Evolutionary conservation across 1,284 basidiomycete genomes (phyloP).

Genomic region (Malassezia furfur): DNA sequence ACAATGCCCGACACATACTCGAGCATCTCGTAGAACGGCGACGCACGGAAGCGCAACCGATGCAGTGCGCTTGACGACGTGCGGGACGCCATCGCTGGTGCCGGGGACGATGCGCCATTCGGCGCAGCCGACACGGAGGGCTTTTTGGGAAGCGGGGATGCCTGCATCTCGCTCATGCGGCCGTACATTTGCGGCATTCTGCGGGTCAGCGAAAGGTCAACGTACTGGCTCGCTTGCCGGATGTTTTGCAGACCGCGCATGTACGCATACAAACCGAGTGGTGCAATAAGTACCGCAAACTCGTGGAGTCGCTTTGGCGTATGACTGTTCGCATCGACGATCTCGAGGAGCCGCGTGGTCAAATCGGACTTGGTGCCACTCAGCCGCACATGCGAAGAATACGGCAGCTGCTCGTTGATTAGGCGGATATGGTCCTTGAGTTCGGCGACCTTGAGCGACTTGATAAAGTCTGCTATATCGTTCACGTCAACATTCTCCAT

Average conservation of each 20-base stretch:
- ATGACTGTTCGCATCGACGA: conserved; percentile 17
- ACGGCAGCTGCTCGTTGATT: conserved; percentile 22
- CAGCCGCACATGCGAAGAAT: conserved; percentile 21
- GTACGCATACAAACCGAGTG: conserved; percentile 16
- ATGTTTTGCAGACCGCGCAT: neutral
- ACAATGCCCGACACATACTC: conserved; percentile 27
- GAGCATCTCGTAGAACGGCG: conserved; percentile 36
- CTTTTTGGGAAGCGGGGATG: neutral
- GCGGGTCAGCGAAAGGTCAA: neutral
- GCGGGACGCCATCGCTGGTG: conserved; percentile 6
- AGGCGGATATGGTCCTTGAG: conserved; percentile 33
- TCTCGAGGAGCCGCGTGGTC: conserved; percentile 20
- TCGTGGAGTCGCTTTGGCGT: conserved; percentile 19
- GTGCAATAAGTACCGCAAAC: conserved; percentile 20
- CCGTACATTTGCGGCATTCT: conserved; percentile 2
- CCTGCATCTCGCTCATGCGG: neutral
- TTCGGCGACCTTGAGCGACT: conserved; percentile 25
- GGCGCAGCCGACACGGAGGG: neutral
- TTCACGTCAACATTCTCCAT: neutral
- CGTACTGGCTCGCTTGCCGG: conserved; percentile 8
- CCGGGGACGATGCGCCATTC: neutral
- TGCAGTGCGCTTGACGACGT: neutral
- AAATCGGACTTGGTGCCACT: conserved; percentile 34
- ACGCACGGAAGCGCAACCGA: conserved; percentile 25
- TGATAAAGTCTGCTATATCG: conserved; percentile 17